phyloP scores from a whole-genome alignment of 495 filamentous ascomycete species.

The Coniosporium apollinis region DNA sequence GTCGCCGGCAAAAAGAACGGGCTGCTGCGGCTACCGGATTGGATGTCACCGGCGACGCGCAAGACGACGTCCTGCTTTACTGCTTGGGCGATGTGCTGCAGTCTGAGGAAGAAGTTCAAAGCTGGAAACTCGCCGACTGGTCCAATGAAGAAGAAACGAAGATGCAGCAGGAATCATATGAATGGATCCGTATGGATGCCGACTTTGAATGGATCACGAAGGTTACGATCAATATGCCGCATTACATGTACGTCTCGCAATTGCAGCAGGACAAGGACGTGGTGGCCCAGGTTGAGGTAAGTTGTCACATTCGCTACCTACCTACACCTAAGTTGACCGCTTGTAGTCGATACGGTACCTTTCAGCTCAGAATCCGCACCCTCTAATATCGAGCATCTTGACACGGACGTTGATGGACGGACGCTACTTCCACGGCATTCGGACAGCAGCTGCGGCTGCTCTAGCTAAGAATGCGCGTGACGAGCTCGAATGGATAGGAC shows the following conservation, averaged over 20 bases:
- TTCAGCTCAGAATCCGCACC: conserved; percentile 40
- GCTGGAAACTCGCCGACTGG: conserved; percentile 85
- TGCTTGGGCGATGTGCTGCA: conserved; percentile 84
- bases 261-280: conserved; percentile 95
- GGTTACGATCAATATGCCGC: conserved; percentile 58
- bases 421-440: conserved; percentile 86
- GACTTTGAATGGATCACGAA: conserved; percentile 97
- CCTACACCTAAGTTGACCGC: conserved; percentile 7
- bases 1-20: conserved; percentile 70
- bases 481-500: conserved; percentile 58
- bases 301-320: conserved; percentile 5
- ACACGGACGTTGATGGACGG: conserved; percentile 76
- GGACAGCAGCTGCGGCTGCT: conserved; percentile 58
- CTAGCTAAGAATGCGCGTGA: conserved; percentile 56
- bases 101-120: conserved; percentile 57
- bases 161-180: conserved; percentile 93
- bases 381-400: conserved; percentile 70
- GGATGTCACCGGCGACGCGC: conserved; percentile 44
- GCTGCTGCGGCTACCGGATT: conserved; percentile 42
- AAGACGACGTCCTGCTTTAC: conserved; percentile 78
- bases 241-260: conserved; percentile 95
- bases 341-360: conserved; percentile 44
- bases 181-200: conserved; percentile 96
- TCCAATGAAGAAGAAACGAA: conserved; percentile 62
- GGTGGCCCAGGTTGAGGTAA: conserved; percentile 76